These are phyloP conservation scores for Hygrocybe coccinea DNA, from an alignment of 768 basidiomycete species.

Conservation along the genomic window DNA sequence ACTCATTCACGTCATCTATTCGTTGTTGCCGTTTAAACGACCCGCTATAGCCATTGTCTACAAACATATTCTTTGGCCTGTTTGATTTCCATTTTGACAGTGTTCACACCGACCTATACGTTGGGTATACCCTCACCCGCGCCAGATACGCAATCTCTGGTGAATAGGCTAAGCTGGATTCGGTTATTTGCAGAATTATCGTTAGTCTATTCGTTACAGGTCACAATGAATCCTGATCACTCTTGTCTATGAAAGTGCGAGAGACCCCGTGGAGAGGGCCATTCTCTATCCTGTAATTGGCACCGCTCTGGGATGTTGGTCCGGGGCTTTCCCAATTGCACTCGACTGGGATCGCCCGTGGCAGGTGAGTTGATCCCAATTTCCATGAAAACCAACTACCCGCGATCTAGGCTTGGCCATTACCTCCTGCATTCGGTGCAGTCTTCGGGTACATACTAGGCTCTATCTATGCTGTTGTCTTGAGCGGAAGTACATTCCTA, in stretches of 20 bases:
- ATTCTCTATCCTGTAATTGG: constrained; percentile 77
- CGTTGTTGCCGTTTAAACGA: constrained; percentile 1
- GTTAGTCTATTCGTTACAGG: constrained; percentile 45
- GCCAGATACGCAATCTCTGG: constrained; percentile 39
- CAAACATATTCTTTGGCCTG: constrained; percentile 69
- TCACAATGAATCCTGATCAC: not conserved
- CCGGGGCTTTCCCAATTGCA: constrained; percentile 77
- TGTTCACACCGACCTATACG: constrained; percentile 65
- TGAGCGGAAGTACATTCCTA: constrained; percentile 37
- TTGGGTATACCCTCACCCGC: constrained; percentile 56
- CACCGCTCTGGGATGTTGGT: constrained; percentile 70
- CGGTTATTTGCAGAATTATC: constrained; percentile 76
- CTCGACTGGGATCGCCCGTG: constrained; percentile 97
- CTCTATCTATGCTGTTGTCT: constrained; percentile 49
- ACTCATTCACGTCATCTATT: constrained; percentile 16
- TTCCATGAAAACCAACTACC: not conserved
- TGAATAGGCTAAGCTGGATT: constrained; percentile 64
- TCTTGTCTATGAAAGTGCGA: constrained; percentile 33
- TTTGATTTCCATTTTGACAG: constrained; percentile 59
- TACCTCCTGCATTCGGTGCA: constrained; percentile 71
- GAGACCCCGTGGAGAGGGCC: constrained; percentile 68
- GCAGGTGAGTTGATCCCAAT: constrained; percentile 60
- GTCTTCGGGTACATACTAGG: constrained; percentile 63
- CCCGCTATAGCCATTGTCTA: constrained; percentile 39
- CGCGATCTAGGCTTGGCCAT: constrained; percentile 65